These are phyloP conservation scores for Suzukiozyma palmioleophila DNA, from an alignment of 1,139 yeast genomes.

Conservation along the genomic window DNA sequence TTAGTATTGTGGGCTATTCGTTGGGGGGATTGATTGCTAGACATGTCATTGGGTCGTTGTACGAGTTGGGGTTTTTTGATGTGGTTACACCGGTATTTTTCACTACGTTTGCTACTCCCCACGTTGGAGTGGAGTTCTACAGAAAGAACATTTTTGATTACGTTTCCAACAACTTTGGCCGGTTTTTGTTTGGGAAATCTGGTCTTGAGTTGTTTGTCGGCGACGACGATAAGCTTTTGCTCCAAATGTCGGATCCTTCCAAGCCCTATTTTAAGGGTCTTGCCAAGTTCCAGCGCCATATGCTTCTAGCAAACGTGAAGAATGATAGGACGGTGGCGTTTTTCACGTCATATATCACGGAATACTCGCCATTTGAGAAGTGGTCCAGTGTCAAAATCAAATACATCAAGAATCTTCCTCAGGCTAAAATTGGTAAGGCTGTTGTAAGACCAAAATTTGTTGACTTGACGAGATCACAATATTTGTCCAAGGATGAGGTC, in stretches of 20 bases:
- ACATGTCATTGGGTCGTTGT: slow-evolving; percentile 66
- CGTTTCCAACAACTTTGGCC: slow-evolving; percentile 56
- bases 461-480: slow-evolving; percentile 38
- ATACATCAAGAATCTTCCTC: slow-evolving; percentile 35
- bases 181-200: slow-evolving; percentile 61
- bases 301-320: slow-evolving; percentile 66
- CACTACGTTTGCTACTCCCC: slow-evolving; percentile 90
- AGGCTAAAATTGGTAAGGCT: slow-evolving; percentile 27
- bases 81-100: slow-evolving; percentile 59
- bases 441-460: slow-evolving; percentile 50
- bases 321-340: slow-evolving; percentile 66
- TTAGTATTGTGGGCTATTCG: slow-evolving; percentile 43
- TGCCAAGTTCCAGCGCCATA: slow-evolving; percentile 49
- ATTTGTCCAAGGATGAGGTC: slow-evolving; percentile 13
- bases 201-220: slow-evolving; percentile 70
- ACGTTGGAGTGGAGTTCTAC: slow-evolving; percentile 64
- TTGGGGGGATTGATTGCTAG: slow-evolving; percentile 46
- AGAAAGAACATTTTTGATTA: slow-evolving; percentile 36
- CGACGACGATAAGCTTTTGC: slow-evolving; percentile 42
- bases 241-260: slow-evolving; percentile 53
- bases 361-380: slow-evolving; percentile 41
- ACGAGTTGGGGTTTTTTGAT: slow-evolving; percentile 52
- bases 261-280: slow-evolving; percentile 54
- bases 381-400: slow-evolving; percentile 37
- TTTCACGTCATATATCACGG: slow-evolving; percentile 49